phyloP scores from a whole-genome alignment of 768 basidiomycete genomes.

The Ephemerocybe angulata region DNA sequence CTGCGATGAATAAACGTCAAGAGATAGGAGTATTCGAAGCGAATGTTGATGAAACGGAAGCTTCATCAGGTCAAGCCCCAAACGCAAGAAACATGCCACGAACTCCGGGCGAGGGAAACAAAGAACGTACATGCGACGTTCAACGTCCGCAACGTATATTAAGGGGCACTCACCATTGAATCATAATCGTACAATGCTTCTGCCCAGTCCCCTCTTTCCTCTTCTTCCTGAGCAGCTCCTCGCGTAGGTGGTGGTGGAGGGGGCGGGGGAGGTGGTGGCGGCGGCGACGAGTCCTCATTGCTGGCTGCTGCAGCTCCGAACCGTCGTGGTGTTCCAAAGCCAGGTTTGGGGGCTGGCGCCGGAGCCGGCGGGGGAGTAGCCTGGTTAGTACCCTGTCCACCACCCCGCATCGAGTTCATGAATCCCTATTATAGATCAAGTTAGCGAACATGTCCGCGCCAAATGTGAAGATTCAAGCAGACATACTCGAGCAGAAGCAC shows the following conservation, averaged over 20 bases:
- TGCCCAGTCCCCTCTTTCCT: slow-evolving; percentile 65
- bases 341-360: slow-evolving; percentile 21
- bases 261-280: slow-evolving; percentile 27
- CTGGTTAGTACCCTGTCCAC: slow-evolving; percentile 26
- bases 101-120: background rate
- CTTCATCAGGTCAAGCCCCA: background rate
- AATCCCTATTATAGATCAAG: slow-evolving; percentile 52
- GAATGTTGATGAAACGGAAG: background rate
- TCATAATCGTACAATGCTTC: slow-evolving; percentile 74
- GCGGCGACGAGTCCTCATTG: slow-evolving; percentile 18
- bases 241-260: slow-evolving; percentile 30
- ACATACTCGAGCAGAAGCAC: slow-evolving; percentile 3
- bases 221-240: slow-evolving; percentile 23
- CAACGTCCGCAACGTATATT: background rate
- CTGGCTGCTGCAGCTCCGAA: slow-evolving; percentile 20
- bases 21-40: background rate
- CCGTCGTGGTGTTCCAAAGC: slow-evolving; percentile 48
- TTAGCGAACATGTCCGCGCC: slow-evolving; percentile 52
- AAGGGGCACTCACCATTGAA: slow-evolving; percentile 44
- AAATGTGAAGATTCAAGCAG: background rate
- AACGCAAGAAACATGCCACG: background rate
- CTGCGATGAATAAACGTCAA: background rate
- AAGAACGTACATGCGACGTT: background rate
- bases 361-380: slow-evolving; percentile 34
- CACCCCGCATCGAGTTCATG: slow-evolving; percentile 42